These are phyloP conservation scores for Globisporangium lucens DNA, from an alignment of 352 stramenopile genomes.

Conservation along the genomic window DNA sequence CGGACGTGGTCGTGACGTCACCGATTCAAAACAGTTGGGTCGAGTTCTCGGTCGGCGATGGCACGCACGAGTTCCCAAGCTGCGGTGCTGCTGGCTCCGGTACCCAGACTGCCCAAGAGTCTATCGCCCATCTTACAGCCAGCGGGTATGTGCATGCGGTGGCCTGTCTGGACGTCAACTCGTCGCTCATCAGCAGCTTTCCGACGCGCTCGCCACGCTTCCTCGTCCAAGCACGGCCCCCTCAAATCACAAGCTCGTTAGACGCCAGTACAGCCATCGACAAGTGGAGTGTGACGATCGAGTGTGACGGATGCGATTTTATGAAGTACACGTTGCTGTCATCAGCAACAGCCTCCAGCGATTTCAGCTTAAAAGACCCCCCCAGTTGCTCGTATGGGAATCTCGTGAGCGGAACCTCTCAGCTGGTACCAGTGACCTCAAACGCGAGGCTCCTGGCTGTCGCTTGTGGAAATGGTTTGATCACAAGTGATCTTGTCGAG, in stretches of 20 bases:
- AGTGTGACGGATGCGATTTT: slow-evolving; percentile 38
- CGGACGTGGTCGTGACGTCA: slow-evolving; percentile 34
- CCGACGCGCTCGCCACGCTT: slow-evolving; percentile 38
- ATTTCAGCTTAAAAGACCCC: not conserved
- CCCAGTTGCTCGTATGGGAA: slow-evolving; percentile 49
- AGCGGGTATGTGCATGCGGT: slow-evolving; percentile 59
- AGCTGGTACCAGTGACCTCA: slow-evolving; percentile 22
- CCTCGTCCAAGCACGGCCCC: slow-evolving; percentile 37
- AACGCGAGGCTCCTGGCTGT: slow-evolving; percentile 46
- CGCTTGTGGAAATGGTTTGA: slow-evolving; percentile 34
- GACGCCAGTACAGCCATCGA: slow-evolving; percentile 31
- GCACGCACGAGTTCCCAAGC: slow-evolving; percentile 51
- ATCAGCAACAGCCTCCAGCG: slow-evolving; percentile 2
- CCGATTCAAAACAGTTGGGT: slow-evolving; percentile 48
- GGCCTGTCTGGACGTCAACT: slow-evolving; percentile 35
- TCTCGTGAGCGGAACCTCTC: slow-evolving; percentile 11
- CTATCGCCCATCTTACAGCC: slow-evolving; percentile 19
- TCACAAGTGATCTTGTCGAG: slow-evolving; percentile 29
- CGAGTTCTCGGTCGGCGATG: slow-evolving; percentile 39
- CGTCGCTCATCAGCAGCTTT: slow-evolving; percentile 43
- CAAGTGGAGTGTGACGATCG: slow-evolving; percentile 33
- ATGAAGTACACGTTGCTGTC: slow-evolving; percentile 44
- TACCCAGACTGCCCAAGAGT: slow-evolving; percentile 1
- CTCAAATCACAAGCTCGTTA: slow-evolving; percentile 29
- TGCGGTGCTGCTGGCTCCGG: slow-evolving; percentile 21